Percentiles rank a stretch among this genome's conserved stretches.
Conservation (phyloP, 306 rosid genomes). For the Sphenostylis stenocarpa region DNA sequence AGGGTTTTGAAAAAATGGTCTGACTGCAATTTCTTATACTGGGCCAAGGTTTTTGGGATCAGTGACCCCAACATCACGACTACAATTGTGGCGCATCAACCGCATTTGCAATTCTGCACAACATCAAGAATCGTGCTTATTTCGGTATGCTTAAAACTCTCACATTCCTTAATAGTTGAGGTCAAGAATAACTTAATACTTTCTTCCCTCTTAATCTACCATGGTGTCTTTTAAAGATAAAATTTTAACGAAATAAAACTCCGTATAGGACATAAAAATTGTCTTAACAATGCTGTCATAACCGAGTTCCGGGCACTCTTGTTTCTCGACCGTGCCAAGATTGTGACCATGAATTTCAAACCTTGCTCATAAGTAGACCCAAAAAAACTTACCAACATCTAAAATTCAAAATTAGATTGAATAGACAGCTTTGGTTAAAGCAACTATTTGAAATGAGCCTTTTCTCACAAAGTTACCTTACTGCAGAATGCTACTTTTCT, state of each 20-base stretch:
- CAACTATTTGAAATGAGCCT: conserved; percentile 1
- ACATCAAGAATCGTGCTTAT: not conserved
- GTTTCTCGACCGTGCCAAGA: too few relatives aligned
- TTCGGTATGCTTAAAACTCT: too few relatives aligned
- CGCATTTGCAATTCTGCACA: not conserved
- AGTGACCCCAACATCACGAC: not conserved
- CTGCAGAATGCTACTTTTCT: conserved; percentile 16
- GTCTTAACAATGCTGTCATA: too few relatives aligned
- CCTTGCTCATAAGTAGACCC: not conserved
- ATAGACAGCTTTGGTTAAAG: conserved; percentile 5
- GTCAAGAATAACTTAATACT: too few relatives aligned
- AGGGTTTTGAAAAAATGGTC: not conserved
- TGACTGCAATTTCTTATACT: not conserved
- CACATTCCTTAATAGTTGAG: too few relatives aligned
- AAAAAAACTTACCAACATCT: not conserved
- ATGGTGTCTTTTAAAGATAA: too few relatives aligned
- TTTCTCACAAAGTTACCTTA: not conserved
- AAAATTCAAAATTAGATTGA: not conserved
- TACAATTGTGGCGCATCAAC: not conserved
- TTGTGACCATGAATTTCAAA: not conserved
- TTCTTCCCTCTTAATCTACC: too few relatives aligned
- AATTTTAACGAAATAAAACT: too few relatives aligned
- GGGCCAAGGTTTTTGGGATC: not conserved
- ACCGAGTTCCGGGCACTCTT: too few relatives aligned
- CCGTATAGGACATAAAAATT: too few relatives aligned